phyloP scores from a whole-genome alignment of 768 basidiomycete species.

The Amylocystis lapponica region DNA sequence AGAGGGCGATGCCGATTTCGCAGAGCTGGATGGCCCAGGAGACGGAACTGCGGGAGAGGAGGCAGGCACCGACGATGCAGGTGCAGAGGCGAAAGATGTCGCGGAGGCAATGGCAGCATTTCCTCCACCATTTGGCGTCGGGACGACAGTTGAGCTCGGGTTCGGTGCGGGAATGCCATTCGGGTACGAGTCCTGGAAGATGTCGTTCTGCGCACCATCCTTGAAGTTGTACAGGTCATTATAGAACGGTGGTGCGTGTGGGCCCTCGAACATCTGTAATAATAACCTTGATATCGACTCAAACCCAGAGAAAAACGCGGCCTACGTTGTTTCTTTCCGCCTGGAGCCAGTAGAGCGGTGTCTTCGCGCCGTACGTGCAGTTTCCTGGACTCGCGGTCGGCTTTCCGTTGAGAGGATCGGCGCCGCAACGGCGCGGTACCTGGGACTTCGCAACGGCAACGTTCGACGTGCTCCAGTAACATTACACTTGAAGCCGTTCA shows the following conservation, averaged over 20 bases:
- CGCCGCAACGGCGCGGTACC: slow-evolving; percentile 29
- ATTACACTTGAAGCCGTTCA: slow-evolving; percentile 37
- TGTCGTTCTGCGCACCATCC: slow-evolving; percentile 70
- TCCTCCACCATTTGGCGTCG: slow-evolving; percentile 11
- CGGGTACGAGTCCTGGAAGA: slow-evolving; percentile 56
- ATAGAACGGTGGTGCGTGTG: slow-evolving; percentile 58
- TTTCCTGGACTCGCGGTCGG: slow-evolving; percentile 24
- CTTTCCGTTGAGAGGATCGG: slow-evolving; percentile 20
- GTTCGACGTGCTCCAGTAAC: slow-evolving; percentile 26
- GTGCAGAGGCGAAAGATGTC: not conserved
- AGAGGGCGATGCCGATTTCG: not conserved
- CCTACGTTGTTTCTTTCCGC: slow-evolving; percentile 34
- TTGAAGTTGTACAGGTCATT: slow-evolving; percentile 65
- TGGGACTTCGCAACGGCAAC: slow-evolving; percentile 27
- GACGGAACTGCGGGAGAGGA: not conserved
- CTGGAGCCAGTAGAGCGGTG: slow-evolving; percentile 37
- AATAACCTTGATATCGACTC: not conserved
- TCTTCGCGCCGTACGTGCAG: slow-evolving; percentile 35
- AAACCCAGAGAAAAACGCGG: not conserved
- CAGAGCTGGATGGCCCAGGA: not conserved
- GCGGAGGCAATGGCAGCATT: not conserved
- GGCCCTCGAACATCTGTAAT: slow-evolving; percentile 58
- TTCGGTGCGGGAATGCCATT: slow-evolving; percentile 18
- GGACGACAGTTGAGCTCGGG: slow-evolving; percentile 21
- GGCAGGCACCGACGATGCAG: not conserved